phyloP scores from a whole-genome alignment of 805 yeast species.

The Metschnikowia baotianmanensis region DNA sequence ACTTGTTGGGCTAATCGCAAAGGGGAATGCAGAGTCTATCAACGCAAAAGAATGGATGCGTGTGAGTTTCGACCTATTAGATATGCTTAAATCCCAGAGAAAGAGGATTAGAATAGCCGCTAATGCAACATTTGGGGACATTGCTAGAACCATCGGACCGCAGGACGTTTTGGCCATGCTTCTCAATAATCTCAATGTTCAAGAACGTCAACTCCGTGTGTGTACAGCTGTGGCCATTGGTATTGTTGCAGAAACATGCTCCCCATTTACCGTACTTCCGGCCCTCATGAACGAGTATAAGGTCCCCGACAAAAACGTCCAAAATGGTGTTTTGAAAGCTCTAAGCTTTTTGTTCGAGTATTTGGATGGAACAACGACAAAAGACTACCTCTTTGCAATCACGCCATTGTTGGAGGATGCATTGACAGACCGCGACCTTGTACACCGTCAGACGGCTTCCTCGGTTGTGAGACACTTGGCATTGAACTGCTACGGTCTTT shows the following conservation, averaged over 20 bases:
- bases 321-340: conserved; percentile 91
- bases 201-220: conserved; percentile 93
- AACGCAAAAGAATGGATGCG: conserved; percentile 98
- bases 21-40: conserved; percentile 72
- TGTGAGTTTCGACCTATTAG: conserved; percentile 85
- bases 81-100: conserved; percentile 78
- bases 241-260: conserved; percentile 89
- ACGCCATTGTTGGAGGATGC: conserved; percentile 86
- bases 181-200: conserved; percentile 80
- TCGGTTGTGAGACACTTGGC: conserved; percentile 82
- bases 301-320: conserved; percentile 88
- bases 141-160: conserved; percentile 93
- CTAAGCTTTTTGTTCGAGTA: conserved; percentile 90
- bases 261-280: conserved; percentile 91
- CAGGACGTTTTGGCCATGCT: conserved; percentile 87
- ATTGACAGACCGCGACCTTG: conserved; percentile 82
- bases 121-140: conserved; percentile 85
- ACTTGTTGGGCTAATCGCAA: conserved; percentile 80
- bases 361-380: conserved; percentile 68
- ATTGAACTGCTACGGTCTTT: conserved; percentile 69
- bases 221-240: conserved; percentile 98
- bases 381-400: conserved; percentile 78
- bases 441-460: conserved; percentile 94
- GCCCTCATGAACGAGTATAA: conserved; percentile 94
- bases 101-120: conserved; percentile 81